Evolutionary conservation across 2,329 filamentous ascomycete species (phyloP).

Genomic region (Cryphonectria nitschkei): DNA sequence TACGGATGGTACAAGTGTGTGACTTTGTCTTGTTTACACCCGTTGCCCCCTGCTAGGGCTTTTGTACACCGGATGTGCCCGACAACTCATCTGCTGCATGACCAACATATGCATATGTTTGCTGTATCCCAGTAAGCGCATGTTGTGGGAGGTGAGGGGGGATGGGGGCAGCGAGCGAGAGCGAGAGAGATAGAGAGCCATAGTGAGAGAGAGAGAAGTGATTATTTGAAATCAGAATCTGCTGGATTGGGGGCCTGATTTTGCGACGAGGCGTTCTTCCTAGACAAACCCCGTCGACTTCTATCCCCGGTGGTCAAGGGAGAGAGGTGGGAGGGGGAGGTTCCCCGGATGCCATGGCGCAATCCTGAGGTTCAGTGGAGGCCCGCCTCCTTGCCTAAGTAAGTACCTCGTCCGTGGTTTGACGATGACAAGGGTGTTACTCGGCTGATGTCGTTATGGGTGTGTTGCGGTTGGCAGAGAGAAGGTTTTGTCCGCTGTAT

Average conservation of each 20-base stretch:
- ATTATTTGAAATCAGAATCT: not conserved
- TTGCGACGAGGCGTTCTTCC: not conserved
- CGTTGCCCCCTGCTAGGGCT: not conserved
- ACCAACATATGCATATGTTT: slow-evolving; percentile 1
- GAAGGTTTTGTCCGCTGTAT: not conserved
- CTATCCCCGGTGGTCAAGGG: not conserved
- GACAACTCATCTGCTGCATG: slow-evolving; percentile 1
- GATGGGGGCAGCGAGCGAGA: no score
- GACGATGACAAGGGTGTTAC: not conserved
- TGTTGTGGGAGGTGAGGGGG: not conserved
- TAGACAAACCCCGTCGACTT: not conserved
- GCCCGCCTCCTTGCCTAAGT: not conserved
- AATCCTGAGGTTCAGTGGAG: not conserved
- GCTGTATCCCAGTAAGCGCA: not conserved
- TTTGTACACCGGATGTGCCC: not conserved
- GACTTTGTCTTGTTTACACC: not conserved
- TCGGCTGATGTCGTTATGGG: not conserved
- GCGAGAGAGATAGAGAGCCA: not conserved
- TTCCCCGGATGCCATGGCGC: not conserved
- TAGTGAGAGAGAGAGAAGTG: not conserved
- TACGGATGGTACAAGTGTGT: not conserved
- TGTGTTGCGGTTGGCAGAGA: not conserved
- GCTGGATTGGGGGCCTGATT: not conserved
- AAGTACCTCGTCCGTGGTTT: not conserved
- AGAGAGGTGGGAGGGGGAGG: not conserved